These are phyloP conservation scores for Colletotrichum zoysiae DNA, from an alignment of 2,329 filamentous ascomycete genomes.

Conservation along the genomic window DNA sequence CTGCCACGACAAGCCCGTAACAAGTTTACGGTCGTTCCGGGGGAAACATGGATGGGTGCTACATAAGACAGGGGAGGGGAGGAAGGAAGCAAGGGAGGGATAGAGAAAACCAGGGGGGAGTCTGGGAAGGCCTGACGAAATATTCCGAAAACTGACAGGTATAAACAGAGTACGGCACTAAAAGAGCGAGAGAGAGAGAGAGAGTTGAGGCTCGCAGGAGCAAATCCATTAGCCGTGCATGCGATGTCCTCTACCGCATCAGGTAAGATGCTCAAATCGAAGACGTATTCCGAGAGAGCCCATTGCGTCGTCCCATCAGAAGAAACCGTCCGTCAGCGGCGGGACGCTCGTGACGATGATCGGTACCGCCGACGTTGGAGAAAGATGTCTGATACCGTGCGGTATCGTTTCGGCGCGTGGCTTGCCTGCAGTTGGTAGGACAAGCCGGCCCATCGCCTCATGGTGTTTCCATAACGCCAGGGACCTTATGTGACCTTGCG, in stretches of 20 bases:
- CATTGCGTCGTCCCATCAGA: conserved; percentile 17
- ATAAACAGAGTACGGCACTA: neutral
- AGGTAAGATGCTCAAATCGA: conserved; percentile 14
- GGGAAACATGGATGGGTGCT: neutral
- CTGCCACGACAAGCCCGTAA: neutral
- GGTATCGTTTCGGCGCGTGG: neutral
- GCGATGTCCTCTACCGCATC: neutral
- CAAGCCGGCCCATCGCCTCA: neutral
- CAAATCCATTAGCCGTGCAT: conserved; percentile 1
- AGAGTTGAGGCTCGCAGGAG: neutral
- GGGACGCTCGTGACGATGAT: neutral
- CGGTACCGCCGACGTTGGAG: neutral
- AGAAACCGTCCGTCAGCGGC: conserved; percentile 1
- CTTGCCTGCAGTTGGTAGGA: neutral
- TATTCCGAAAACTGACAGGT: too few species aligned
- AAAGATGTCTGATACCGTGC: neutral
- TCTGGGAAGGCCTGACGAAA: neutral
- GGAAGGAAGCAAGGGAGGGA: neutral
- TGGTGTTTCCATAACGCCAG: neutral
- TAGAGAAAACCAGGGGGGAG: neutral
- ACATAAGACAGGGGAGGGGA: neutral
- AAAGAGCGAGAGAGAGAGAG: too few species aligned
- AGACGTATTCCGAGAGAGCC: conserved; percentile 1
- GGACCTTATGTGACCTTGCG: neutral
- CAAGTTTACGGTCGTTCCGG: neutral